Evolutionary conservation across 2,329 filamentous ascomycete genomes (phyloP).

Genomic region (Sporothrix brunneoviolacea): DNA sequence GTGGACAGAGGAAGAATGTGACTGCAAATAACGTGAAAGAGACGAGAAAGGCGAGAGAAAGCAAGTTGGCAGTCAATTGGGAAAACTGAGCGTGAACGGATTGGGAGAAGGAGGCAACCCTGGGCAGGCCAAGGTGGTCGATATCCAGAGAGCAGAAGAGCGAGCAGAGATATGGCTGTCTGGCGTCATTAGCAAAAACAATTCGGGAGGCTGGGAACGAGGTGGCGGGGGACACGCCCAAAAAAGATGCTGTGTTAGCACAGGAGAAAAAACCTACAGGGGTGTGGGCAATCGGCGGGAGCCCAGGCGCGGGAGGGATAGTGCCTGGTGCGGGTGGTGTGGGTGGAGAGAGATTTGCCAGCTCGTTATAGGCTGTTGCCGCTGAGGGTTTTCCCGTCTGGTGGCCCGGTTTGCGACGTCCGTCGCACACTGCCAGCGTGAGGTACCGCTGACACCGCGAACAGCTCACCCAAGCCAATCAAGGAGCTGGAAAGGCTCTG

Average conservation of each 20-base stretch:
- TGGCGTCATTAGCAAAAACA: conserved; percentile 17
- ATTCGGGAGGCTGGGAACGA: conserved; percentile 21
- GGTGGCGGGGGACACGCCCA: conserved; percentile 16
- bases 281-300: conserved; percentile 12
- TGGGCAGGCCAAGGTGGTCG: conserved; percentile 4
- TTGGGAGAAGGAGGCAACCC: conserved; percentile 8
- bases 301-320: conserved; percentile 6
- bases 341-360: conserved; percentile 14
- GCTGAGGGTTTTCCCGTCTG: conserved; percentile 3
- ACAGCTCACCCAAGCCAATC: not conserved
- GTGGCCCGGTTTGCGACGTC: conserved; percentile 6
- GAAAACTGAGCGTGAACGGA: not conserved
- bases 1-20: no score
- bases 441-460: not conserved
- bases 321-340: conserved; percentile 5
- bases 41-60: not conserved
- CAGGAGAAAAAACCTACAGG: conserved; percentile 11
- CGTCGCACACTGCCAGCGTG: not conserved
- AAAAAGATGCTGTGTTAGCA: conserved; percentile 8
- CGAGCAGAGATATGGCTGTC: conserved; percentile 11
- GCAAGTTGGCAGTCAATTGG: conserved; percentile 4
- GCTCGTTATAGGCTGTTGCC: conserved; percentile 13
- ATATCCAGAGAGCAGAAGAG: conserved; percentile 2
- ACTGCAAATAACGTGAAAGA: not conserved
- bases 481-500: not conserved